Evolutionary conservation across 257 asterid genomes (phyloP).

Genomic region (Plantago elongata): DNA sequence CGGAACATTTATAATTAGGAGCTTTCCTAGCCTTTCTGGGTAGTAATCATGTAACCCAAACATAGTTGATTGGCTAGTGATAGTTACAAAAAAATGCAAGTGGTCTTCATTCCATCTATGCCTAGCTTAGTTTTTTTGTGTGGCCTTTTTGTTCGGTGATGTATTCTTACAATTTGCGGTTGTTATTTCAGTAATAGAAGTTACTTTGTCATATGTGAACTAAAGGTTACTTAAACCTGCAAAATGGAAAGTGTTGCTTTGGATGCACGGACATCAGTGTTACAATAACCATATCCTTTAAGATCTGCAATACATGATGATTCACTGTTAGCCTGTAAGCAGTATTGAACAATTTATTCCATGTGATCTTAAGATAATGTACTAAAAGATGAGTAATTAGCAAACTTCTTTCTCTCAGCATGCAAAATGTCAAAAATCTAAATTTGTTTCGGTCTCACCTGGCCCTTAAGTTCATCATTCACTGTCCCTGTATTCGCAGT

Average conservation of each 20-base stretch:
- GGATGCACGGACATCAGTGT: constrained; percentile 59
- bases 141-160: background rate
- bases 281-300: constrained; percentile 61
- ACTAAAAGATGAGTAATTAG: no score
- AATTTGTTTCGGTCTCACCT: no score
- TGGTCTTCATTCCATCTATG: background rate
- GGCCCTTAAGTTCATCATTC: background rate
- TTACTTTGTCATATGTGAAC: no score
- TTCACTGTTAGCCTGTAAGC: background rate
- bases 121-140: background rate
- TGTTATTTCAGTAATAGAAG: background rate
- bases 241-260: constrained; percentile 51
- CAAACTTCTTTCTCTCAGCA: no score
- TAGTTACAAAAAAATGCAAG: no score
- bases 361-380: no score
- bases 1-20: constrained; percentile 53
- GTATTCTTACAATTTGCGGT: background rate
- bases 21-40: constrained; percentile 81
- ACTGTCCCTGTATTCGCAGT: background rate
- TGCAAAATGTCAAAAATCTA: no score
- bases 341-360: background rate
- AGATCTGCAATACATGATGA: constrained; percentile 73
- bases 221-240: constrained; percentile 40
- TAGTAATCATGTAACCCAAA: constrained; percentile 57
- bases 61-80: background rate